Evolutionary conservation across 2,329 filamentous ascomycete genomes (phyloP), one percentile per base, ranked within the genome.

Genomic region (Cephalotrichum gorgonifer): DNA sequence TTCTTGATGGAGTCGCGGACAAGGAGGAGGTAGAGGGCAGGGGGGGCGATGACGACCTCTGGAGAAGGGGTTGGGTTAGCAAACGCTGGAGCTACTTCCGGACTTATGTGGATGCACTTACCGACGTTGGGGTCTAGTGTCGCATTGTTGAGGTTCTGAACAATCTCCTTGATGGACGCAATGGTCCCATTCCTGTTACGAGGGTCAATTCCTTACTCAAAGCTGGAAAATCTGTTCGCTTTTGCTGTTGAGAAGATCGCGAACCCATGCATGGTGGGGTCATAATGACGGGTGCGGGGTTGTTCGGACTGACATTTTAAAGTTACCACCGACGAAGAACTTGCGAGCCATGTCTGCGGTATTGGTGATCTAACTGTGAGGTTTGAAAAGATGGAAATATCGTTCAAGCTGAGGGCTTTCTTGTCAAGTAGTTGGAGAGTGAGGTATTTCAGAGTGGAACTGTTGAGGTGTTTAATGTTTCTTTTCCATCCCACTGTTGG

Each of bases 271-370:
- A 51, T 45, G 45, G 50, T 44, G 50, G 45, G 50, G 50, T 41
- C 41, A 23, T 42, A 23, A 14, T 26, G 49, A 57, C 54, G 52
- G 58, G 54, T 54, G 58, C 46, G 46, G 46, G 58, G 59, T 56
- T 59, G 59, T 53, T 48, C 55, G 48, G 33, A 68, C 78, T 66
- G 74, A 95, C 90, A 97, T 97, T 81, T 98, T 97, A 78, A 97
- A 97, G 85, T 98, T 98, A 67, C 90, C 90, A 71, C 90, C 90
- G 70, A 95, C 87, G 70, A 95, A 95, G 79, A 95, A 95, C 77
- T 89, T 86, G 77, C 89, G 89, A 79, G 84, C 79, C 89, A 95
- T 95, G 63, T 64, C 88, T 48, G 46, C 46, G 46, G 31, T 48
- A 26, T 42, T 23, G 26, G 17, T 39, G 17, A 20, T 20, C 9